phyloP scores from a whole-genome alignment of 129 eudicot species.

The Apium graveolens region DNA sequence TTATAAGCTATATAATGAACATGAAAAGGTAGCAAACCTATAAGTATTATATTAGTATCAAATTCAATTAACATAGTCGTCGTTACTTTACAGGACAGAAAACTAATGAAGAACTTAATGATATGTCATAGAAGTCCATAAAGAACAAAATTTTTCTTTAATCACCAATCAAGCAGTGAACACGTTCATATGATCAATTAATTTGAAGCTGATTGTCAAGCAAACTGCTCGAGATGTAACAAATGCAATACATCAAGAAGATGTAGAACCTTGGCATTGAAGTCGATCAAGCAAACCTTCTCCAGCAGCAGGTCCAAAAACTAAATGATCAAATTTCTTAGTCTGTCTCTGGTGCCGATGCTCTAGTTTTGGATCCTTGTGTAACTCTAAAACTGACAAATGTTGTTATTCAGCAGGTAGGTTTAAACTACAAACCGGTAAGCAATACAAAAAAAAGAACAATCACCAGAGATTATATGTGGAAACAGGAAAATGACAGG shows the following conservation, averaged over 20 bases:
- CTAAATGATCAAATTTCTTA: conserved; percentile 63
- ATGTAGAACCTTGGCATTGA: conserved; percentile 68
- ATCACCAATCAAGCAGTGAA: neutral
- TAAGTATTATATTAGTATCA: neutral
- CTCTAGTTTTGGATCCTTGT: conserved; percentile 26
- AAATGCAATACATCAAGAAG: conserved; percentile 13
- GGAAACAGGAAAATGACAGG: conserved; percentile 53
- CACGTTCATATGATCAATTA: neutral
- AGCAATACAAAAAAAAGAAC: conserved; percentile 1
- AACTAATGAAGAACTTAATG: neutral
- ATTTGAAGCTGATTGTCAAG: neutral
- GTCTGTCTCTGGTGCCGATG: conserved; percentile 30
- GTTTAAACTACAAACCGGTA: neutral
- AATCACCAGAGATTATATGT: conserved; percentile 61
- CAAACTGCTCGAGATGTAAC: neutral
- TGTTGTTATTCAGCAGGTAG: neutral
- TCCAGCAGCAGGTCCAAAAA: conserved; percentile 88
- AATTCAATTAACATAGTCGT: neutral
- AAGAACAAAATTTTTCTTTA: neutral
- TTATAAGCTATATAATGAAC: neutral
- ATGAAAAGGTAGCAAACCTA: neutral
- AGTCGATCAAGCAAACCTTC: conserved; percentile 73
- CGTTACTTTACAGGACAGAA: neutral
- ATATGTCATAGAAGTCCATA: neutral
- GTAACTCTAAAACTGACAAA: conserved; percentile 61